Evolutionary conservation across 148 eudicot genomes (phyloP).

Genomic region (Hydrangea macrophylla): DNA sequence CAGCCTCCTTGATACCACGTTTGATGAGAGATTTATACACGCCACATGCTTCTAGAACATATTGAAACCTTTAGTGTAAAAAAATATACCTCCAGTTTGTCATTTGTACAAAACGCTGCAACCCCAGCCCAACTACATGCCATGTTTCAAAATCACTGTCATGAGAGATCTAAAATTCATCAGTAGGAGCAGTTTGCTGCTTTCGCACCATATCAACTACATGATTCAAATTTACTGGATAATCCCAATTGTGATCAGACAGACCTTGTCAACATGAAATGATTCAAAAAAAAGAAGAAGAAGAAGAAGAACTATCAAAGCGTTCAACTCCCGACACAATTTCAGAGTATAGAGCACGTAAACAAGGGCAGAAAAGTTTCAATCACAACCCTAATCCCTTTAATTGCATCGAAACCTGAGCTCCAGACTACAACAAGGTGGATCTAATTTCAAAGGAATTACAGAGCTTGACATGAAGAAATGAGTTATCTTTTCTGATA

Average conservation of each 20-base stretch:
- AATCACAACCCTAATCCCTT: too few species aligned
- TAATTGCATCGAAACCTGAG: too few species aligned
- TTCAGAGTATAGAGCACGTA: too few species aligned
- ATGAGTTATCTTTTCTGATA: too few species aligned
- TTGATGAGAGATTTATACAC: constrained; percentile 65
- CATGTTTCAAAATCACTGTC: constrained; percentile 60
- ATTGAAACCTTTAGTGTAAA: constrained; percentile 65
- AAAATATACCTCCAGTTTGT: constrained; percentile 87
- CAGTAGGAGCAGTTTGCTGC: constrained; percentile 67
- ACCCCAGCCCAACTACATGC: constrained; percentile 76
- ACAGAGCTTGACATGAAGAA: too few species aligned
- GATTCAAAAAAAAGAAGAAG: background rate
- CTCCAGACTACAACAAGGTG: too few species aligned
- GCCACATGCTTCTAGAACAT: constrained; percentile 93
- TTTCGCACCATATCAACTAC: constrained; percentile 76
- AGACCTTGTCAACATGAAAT: constrained; percentile 10
- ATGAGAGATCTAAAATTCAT: constrained; percentile 69
- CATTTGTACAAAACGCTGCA: constrained; percentile 95
- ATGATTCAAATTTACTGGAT: constrained; percentile 57
- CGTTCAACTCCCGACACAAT: background rate
- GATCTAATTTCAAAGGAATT: too few species aligned
- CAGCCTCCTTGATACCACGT: constrained; percentile 92
- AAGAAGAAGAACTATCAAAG: background rate
- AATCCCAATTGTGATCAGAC: constrained; percentile 38
- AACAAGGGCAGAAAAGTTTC: too few species aligned